A percentile compares a stretch with the other conserved stretches of the same genome.
These are phyloP conservation scores for Ehretia macrophylla DNA, from an alignment of 257 asterid species.

Conservation along the genomic window DNA sequence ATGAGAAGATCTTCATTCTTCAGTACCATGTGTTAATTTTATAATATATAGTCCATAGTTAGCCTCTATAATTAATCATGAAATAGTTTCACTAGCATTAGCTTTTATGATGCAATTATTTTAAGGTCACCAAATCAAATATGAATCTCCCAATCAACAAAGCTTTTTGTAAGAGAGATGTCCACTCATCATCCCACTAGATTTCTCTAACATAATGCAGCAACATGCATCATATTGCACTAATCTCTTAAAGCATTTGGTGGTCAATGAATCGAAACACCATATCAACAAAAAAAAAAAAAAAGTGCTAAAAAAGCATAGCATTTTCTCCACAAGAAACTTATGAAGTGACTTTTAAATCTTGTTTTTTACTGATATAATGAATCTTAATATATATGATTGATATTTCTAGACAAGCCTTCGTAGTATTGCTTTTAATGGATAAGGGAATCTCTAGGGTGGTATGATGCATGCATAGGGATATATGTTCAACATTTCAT, in stretches of 20 bases:
- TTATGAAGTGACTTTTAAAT: too few relatives aligned
- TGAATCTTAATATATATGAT: too few relatives aligned
- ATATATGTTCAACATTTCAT: slow-evolving; percentile 11
- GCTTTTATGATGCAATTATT: not conserved
- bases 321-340: not conserved
- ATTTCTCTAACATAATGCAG: slow-evolving; percentile 25
- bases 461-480: slow-evolving; percentile 39
- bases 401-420: not conserved
- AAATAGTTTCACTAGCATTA: not conserved
- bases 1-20: too few relatives aligned
- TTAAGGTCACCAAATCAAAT: slow-evolving; percentile 7
- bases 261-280: slow-evolving; percentile 46
- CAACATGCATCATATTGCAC: slow-evolving; percentile 70
- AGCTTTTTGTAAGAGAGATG: slow-evolving; percentile 38
- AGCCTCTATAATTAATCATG: not conserved
- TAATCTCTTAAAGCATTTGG: slow-evolving; percentile 33
- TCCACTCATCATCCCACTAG: slow-evolving; percentile 69
- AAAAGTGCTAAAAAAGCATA: not conserved
- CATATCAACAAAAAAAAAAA: slow-evolving; percentile 22
- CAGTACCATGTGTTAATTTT: too few relatives aligned
- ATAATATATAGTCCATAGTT: not conserved
- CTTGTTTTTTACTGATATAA: too few relatives aligned
- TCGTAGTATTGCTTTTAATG: slow-evolving; percentile 17
- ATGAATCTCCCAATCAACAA: slow-evolving; percentile 3
- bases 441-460: slow-evolving; percentile 56